Percentiles rank a stretch among this genome's conserved stretches.
These are phyloP conservation scores for Salix arbutifolia DNA, from an alignment of 345 rosid genomes.

Conservation along the genomic window DNA sequence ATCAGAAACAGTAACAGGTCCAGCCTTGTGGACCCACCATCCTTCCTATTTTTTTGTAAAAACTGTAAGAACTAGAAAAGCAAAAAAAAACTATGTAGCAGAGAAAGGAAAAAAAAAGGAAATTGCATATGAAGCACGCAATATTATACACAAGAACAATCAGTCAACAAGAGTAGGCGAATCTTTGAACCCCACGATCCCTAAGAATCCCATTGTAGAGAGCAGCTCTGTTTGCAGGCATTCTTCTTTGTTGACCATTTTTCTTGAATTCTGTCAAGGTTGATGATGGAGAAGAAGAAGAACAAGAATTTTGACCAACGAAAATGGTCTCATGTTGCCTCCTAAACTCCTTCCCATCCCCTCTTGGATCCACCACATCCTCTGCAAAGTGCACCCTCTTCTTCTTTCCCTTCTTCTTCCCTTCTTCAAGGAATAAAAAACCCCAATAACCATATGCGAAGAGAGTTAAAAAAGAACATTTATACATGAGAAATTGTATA, in stretches of 20 bases:
- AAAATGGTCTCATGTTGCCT: slow-evolving; percentile 19
- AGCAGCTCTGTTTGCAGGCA: slow-evolving; percentile 66
- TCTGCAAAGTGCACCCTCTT: slow-evolving; percentile 55
- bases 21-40: slow-evolving; percentile 2
- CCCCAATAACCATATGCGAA: background rate
- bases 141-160: background rate
- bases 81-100: background rate
- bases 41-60: background rate
- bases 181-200: slow-evolving; percentile 52
- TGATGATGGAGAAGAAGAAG: slow-evolving; percentile 3
- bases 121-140: background rate
- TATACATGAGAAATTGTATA: background rate
- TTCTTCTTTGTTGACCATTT: slow-evolving; percentile 22
- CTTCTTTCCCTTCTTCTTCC: slow-evolving; percentile 35
- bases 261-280: slow-evolving; percentile 13
- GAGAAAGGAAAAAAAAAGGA: background rate
- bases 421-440: slow-evolving; percentile 18
- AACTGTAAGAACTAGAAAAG: background rate
- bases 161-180: slow-evolving; percentile 39
- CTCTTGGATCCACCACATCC: slow-evolving; percentile 54
- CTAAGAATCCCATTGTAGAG: slow-evolving; percentile 61
- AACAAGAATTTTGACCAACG: background rate
- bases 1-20: background rate
- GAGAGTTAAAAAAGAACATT: background rate
- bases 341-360: slow-evolving; percentile 45